Conservation (phyloP, 2,329 filamentous ascomycete species). For the Dactylonectria macrodidyma region DNA sequence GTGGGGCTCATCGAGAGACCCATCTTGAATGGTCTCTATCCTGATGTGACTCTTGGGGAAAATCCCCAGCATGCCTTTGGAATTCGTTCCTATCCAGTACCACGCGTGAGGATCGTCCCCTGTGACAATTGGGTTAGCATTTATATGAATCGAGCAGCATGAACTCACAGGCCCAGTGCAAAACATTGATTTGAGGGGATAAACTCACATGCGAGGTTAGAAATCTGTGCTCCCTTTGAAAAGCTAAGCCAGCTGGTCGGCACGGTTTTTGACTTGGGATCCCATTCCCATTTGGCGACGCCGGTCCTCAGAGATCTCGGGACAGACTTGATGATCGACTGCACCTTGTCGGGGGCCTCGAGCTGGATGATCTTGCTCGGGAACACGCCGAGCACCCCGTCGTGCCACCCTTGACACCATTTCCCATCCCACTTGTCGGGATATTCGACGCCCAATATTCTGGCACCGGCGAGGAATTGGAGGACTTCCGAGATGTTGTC, state of each 20-base stretch:
- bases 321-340: conserved; percentile 27
- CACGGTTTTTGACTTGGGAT: conserved; percentile 36
- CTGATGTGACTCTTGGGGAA: conserved; percentile 47
- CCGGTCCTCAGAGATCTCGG: conserved; percentile 41
- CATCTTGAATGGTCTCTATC: conserved; percentile 30
- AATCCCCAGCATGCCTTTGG: conserved; percentile 52
- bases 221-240: conserved; percentile 65
- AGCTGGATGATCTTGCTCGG: conserved; percentile 47
- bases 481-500: conserved; percentile 54
- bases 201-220: conserved; percentile 57
- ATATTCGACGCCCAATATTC: conserved; percentile 51
- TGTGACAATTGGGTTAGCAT: background rate
- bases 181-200: background rate
- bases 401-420: conserved; percentile 55
- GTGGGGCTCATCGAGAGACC: conserved; percentile 19
- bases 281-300: conserved; percentile 52
- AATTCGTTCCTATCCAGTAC: conserved; percentile 56
- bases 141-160: background rate
- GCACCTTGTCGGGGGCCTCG: conserved; percentile 44
- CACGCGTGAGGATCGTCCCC: conserved; percentile 50
- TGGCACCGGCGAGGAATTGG: conserved; percentile 55
- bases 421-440: conserved; percentile 54
- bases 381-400: conserved; percentile 42
- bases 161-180: background rate
- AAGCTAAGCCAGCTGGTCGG: conserved; percentile 45